Evolutionary conservation across 495 filamentous ascomycete species (phyloP), one percentile per base, ranked within the genome.

Genomic region (Aspergillus haitiensis): DNA sequence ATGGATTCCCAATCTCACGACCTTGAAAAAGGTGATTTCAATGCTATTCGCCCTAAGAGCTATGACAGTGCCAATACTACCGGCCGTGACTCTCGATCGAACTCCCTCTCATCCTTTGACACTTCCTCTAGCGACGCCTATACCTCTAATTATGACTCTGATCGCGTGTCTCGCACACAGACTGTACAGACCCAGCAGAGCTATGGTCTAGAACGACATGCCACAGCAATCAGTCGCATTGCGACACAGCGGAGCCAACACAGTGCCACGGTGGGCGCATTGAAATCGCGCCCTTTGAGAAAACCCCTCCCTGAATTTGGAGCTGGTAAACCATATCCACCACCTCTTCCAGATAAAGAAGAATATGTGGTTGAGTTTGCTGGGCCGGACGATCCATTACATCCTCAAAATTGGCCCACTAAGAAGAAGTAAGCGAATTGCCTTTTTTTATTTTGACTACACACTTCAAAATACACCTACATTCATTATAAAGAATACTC

Each of bases 281-380:
- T 80, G 36, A 84, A 75, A 62, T 79, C 75, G 13, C 70, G 78
- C 33, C 69, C 75, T 53, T 82, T 79, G 0, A 80, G 67, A 64
- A 87, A 77, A 65, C 85, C 88, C 34, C 63, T 84, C 55, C 82
- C 82, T 5, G 72, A 74, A 9, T 83, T 85, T 62, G 90, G 91
- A 10, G 87, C 80, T 55, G 90, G 90, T 2, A 94, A 92, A 70
- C 81, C 87, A 10, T 92, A 86, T 72, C 92, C 91, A 9, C 90
- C 88, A 5, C 77, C 72, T 0, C 69, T 95, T 42, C 89, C 89
- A 6, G 83, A 83, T 21, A 80, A 81, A 64, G 92, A 94, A 64
- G 85, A 88, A 58, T 96, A 94, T 75, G 90, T 95, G 2, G 92
- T 96, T 15, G 92, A 93, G 63, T 96, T 95, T 62, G 84, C 87